Base-by-base conservation (phyloP, 148 eudicot species). In the Nepenthes gracilis region DNA sequence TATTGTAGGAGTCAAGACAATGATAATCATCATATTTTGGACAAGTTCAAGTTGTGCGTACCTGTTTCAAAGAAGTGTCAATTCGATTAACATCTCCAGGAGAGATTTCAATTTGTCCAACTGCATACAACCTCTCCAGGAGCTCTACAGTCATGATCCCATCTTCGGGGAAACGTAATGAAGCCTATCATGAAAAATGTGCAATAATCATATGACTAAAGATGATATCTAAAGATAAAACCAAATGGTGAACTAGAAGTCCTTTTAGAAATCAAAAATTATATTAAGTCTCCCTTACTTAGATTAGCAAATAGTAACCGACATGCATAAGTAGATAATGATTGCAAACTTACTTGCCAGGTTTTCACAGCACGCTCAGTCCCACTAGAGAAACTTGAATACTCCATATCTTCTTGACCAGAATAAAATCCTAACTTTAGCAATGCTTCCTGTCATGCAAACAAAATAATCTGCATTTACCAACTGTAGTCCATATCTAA, bases 371-470 rank as follows among this genome's bases (percentile, higher is more conserved):
- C 99, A 50, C 88, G 75, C 55, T 83, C 85, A 40, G 99, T 93
- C 66, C 85, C 89, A 57, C 71, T 78, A 34, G 88, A 76, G 81
- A 88, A 93, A 69, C 81, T 76, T 35, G 85, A 84, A 72, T 15
- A 93, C 73, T 93, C 99, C 73, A 75, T 77, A 68, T 93, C 99
- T 76, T 93, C 99, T 62, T 89, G 95, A 1, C 99, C 99, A 15
- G 84, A 85, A 70, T 93, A 93, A 70, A 93, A 93, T 59, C 99
- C 99, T 54, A 84, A 72, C 36, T 68, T 78, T 58, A 74, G 80
- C 84, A 93, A 69, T 57, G 95, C 87, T 78, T 93, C 96, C 96
- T 93, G 72, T 64, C 6, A 51, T 38, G 40, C 32, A 63, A 1
- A 55, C 34, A 55, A 15, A 34, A 12, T 1, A 35, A 63, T 12